Evolutionary conservation across 768 basidiomycete species (phyloP).

Genomic region (Polyporus arcularius): DNA sequence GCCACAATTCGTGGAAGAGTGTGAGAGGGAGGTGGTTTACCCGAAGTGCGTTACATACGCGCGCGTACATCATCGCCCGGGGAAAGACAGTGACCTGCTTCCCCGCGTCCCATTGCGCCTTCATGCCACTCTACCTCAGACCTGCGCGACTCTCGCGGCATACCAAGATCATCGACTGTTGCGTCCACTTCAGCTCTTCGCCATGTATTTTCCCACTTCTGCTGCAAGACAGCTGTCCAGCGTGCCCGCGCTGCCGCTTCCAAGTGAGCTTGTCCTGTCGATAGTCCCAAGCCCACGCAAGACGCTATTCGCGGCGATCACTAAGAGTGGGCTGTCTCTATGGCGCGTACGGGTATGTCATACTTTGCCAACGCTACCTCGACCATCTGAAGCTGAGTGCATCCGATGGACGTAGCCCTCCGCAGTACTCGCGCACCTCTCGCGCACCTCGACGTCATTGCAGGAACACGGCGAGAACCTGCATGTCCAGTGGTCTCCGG

Average conservation of each 20-base stretch:
- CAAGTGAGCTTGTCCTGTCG: conserved; percentile 62
- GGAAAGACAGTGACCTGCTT: background rate
- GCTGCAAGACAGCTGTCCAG: conserved; percentile 74
- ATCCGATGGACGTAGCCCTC: conserved; percentile 53
- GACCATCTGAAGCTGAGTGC: background rate
- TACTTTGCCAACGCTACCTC: background rate
- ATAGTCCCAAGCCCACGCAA: conserved; percentile 69
- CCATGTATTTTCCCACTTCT: conserved; percentile 87
- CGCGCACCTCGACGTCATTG: conserved; percentile 76
- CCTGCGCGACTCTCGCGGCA: conserved; percentile 4
- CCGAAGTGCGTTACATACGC: too few relatives aligned
- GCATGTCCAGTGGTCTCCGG: conserved; percentile 78
- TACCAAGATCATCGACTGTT: background rate
- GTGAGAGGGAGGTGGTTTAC: background rate
- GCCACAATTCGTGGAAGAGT: background rate
- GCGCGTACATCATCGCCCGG: background rate
- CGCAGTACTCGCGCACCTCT: conserved; percentile 68
- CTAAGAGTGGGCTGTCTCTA: conserved; percentile 68
- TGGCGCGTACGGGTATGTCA: conserved; percentile 79
- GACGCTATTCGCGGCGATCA: conserved; percentile 76
- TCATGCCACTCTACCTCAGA: conserved; percentile 11
- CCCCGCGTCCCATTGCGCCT: background rate
- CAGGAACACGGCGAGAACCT: conserved; percentile 83
- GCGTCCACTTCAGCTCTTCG: background rate
- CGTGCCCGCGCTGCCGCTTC: conserved; percentile 69